Percentiles rank a stretch among this genome's conserved stretches.
These are phyloP conservation scores for Rachicladosporium sp. DNA, from an alignment of 2,329 filamentous ascomycete genomes.

Conservation along the genomic window DNA sequence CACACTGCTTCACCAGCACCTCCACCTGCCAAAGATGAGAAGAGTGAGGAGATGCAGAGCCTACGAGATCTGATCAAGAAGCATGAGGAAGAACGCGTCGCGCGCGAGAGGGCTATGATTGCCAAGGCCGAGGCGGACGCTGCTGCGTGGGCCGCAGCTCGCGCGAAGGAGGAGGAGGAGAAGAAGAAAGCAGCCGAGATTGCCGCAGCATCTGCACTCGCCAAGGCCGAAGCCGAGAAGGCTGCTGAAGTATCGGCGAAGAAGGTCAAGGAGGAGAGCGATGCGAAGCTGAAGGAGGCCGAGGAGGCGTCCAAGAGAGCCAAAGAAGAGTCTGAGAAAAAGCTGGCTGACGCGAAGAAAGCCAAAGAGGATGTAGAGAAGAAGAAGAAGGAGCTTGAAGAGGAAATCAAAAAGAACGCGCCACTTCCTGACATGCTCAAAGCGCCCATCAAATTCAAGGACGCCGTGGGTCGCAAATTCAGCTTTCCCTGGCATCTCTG, in stretches of 20 bases:
- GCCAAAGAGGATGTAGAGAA: conserved; percentile 39
- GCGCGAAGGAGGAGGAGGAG: conserved; percentile 37
- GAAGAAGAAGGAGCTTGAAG: conserved; percentile 35
- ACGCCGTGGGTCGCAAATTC: conserved; percentile 85
- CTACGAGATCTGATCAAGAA: conserved; percentile 29
- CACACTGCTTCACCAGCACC: conserved; percentile 19
- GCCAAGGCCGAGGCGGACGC: conserved; percentile 24
- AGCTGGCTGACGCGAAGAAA: conserved; percentile 41
- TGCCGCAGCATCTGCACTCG: conserved; percentile 30
- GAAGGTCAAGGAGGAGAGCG: conserved; percentile 13
- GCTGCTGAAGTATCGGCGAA: conserved; percentile 12
- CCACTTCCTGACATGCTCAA: conserved; percentile 45
- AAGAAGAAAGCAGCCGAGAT: conserved; percentile 32
- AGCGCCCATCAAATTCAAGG: conserved; percentile 76
- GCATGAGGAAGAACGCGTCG: conserved; percentile 28
- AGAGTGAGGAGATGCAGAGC: conserved; percentile 17
- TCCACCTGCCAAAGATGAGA: conserved; percentile 9
- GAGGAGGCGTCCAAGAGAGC: conserved; percentile 39
- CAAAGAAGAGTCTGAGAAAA: conserved; percentile 35
- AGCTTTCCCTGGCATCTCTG: conserved; percentile 82
- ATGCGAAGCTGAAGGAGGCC: not conserved
- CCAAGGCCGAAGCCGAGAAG: conserved; percentile 12
- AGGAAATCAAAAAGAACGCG: conserved; percentile 34
- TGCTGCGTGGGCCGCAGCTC: conserved; percentile 17
- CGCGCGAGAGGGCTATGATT: conserved; percentile 16